Base-by-base conservation (phyloP, 1,284 basidiomycete genomes). In the Neonothopanus nambi region DNA sequence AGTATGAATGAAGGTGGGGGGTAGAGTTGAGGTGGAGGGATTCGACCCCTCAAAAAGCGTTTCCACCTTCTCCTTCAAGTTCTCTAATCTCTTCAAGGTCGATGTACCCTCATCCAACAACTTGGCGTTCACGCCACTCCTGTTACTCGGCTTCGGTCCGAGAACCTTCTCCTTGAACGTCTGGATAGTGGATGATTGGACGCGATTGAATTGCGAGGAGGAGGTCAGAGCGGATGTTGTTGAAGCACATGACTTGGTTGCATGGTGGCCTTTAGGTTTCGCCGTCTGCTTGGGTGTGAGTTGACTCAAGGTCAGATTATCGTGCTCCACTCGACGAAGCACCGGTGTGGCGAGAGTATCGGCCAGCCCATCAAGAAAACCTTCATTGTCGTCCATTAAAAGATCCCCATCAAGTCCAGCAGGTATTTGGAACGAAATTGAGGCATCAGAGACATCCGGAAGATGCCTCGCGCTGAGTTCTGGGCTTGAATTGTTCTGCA, bases 381-480 rank as follows among this genome's bases (percentile, higher is more conserved):
- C 72, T 48, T 68, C 63, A 35, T 67, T 68, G 55, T 75, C 67
- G 38, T 72, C 71, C 28, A 73, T 70, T 18, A 82, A 65, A 20
- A 78, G 63, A 48, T 73, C 71, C 45, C 64, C 65, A 35, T 61
- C 55, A 5, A 63, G 59, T 35, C 66, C 59, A 6, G 63, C 54
- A 2, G 80, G 78, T 39, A 83, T 79, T 63, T 82, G 78, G 63
- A 83, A 82, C 1, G 80, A 81, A 41, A 48, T 52, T 42, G 55
- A 36, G 9, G 56, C 26, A 28, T 51, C 35, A 30, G 76, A 76
- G 54, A 72, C 62, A 52, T 82, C 77, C 43, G 77, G 79, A 28
- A 80, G 63, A 61, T 79, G 76, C 62, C 76, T 71, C 45, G 74
- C 60, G 53, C 77, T 82, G 39, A 77, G 65, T 56, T 79, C 75